phyloP scores from a whole-genome alignment of 306 rosid species.

The Albizia julibrissin region DNA sequence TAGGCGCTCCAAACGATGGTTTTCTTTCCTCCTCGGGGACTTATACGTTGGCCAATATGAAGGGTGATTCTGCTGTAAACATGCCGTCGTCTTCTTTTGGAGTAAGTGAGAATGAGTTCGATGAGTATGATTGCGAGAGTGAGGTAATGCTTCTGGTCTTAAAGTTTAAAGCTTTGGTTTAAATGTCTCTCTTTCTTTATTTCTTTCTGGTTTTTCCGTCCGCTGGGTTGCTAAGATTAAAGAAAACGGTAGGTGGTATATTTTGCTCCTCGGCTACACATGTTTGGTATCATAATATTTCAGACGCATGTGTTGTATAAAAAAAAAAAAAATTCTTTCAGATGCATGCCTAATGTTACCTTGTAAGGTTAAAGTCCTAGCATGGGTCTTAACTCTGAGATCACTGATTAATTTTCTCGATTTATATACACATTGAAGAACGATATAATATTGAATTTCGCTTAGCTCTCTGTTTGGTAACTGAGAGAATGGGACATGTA shows the following conservation, averaged over 20 bases:
- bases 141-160: conserved; percentile 50
- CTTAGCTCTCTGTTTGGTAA: background rate
- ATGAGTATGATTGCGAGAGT: conserved; percentile 86
- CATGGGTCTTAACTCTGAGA: background rate
- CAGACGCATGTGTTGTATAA: background rate
- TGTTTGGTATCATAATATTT: background rate
- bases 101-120: conserved; percentile 63
- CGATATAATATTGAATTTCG: background rate
- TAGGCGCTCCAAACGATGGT: background rate
- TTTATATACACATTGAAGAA: background rate
- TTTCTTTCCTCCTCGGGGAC: background rate
- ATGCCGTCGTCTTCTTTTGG: conserved; percentile 58
- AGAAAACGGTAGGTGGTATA: background rate
- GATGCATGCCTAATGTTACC: conserved; percentile 1
- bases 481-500: background rate
- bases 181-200: background rate
- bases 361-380: background rate
- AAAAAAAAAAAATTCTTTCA: background rate
- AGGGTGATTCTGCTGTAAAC: conserved; percentile 36
- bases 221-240: background rate
- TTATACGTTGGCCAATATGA: conserved; percentile 4
- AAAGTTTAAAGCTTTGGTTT: conserved; percentile 16
- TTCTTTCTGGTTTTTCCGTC: background rate
- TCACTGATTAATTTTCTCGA: background rate
- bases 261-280: background rate